Percentiles rank a stretch among this genome's conserved stretches.
These are phyloP conservation scores for Fusarium incarnatum DNA, from an alignment of 2,329 filamentous ascomycete species.

Conservation along the genomic window DNA sequence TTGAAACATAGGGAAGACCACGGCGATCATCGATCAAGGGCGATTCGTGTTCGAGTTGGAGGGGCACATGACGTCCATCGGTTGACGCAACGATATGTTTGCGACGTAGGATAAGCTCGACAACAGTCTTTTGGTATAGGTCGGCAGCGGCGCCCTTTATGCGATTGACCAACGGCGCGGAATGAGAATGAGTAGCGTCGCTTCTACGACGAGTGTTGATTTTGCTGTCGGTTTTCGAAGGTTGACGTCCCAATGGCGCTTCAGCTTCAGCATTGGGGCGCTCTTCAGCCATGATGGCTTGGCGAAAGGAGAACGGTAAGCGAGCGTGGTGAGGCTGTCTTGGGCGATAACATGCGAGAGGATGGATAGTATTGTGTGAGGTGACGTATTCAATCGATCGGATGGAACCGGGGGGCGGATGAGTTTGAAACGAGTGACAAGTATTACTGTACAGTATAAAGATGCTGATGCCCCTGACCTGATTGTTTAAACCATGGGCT, in stretches of 20 bases:
- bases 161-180: slow-evolving; percentile 35
- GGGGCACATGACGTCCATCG: slow-evolving; percentile 70
- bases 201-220: slow-evolving; percentile 23
- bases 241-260: slow-evolving; percentile 17
- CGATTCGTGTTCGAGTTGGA: slow-evolving; percentile 53
- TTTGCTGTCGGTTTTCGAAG: slow-evolving; percentile 20
- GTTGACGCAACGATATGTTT: slow-evolving; percentile 77
- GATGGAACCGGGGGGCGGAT: background rate
- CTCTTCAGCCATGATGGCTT: slow-evolving; percentile 37
- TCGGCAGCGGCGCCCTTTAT: slow-evolving; percentile 36
- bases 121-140: slow-evolving; percentile 55
- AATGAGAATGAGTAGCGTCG: slow-evolving; percentile 7
- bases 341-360: slow-evolving; percentile 21
- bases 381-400: slow-evolving; percentile 13
- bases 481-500: slow-evolving; percentile 24
- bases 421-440: slow-evolving; percentile 35
- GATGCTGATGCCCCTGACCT: slow-evolving; percentile 9
- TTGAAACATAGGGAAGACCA: slow-evolving; percentile 63
- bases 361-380: background rate
- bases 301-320: slow-evolving; percentile 11
- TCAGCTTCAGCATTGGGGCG: slow-evolving; percentile 23
- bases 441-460: background rate
- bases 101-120: slow-evolving; percentile 68
- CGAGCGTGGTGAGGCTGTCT: slow-evolving; percentile 38
- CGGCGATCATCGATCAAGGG: slow-evolving; percentile 63